Evolutionary conservation across 2,329 filamentous ascomycete species (phyloP), one percentile per base, ranked within the genome.

Genomic region (Aspergillus thermomutatus): DNA sequence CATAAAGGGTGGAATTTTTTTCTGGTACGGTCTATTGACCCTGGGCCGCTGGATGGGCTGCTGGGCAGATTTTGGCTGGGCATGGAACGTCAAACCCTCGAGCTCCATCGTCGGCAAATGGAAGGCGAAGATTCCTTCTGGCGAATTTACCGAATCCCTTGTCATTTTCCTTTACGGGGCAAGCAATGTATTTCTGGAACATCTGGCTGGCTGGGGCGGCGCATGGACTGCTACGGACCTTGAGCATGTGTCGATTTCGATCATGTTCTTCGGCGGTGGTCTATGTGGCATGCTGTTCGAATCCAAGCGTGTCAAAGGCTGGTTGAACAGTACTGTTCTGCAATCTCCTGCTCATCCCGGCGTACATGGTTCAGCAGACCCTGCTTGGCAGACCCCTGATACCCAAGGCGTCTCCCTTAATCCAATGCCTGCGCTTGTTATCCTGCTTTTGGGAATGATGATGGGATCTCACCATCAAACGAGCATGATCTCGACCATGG

Each of bases 1-100:
- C 78, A 87, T 97, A 72, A 97, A 97, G 72, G 93, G 93, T 48
- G 90, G 90, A 3, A 89, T 97, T 54, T 97, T 97, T 79, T 91
- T 97, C 77, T 94, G 91, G 87, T 90, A 95, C 61, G 93, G 93
- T 8, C 76, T 96, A 21, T 77, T 97, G 58, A 96, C 91, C 0
- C 81, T 97, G 3, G 92, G 91, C 28, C 87, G 93, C 55, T 97
- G 91, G 89, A 86, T 92, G 69, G 93, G 93, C 26, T 90, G 89
- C 71, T 97, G 96, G 71, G 87, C 89, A 56, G 90, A 96, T 58
- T 83, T 93, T 55, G 93, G 93, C 63, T 97, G 93, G 93, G 91
- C 92, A 0, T 97, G 93, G 93, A 97, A 97, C 67, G 75, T 92
- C 58, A 89, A 89, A 58, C 91, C 91, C 8, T 69, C 78, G 4